A percentile compares a stretch with the other conserved stretches of the same genome.
Conservation (phyloP, 1,139 yeast genomes). For the Pichia sp. region DNA sequence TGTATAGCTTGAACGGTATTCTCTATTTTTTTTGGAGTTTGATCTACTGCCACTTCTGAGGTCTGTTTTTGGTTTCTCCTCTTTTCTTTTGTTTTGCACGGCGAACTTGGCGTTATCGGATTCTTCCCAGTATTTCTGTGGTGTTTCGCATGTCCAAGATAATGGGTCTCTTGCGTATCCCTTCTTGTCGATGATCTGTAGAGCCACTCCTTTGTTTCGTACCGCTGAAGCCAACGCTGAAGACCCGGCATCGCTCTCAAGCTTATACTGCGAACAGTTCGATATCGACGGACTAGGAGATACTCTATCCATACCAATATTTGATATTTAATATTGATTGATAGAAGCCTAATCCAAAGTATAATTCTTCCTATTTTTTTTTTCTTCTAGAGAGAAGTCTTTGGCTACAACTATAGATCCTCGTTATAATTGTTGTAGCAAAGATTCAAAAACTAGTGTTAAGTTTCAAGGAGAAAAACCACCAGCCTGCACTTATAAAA, state of each 20-base stretch:
- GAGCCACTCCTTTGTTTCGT: constrained; percentile 8
- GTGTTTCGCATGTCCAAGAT: constrained; percentile 4
- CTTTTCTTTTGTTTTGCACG: neutral
- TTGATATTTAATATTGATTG: constrained; percentile 1
- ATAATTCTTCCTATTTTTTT: neutral
- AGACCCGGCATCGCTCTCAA: constrained; percentile 8
- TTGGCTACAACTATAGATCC: neutral
- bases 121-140: neutral
- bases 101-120: neutral
- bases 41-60: neutral
- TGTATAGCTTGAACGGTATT: neutral
- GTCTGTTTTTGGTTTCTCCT: neutral
- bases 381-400: neutral
- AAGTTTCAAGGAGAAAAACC: neutral
- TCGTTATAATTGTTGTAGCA: neutral
- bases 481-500: neutral
- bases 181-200: constrained; percentile 1
- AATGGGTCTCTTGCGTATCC: neutral
- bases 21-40: neutral
- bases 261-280: constrained; percentile 12
- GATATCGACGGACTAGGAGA: constrained; percentile 8
- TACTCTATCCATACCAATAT: constrained; percentile 9
- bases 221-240: constrained; percentile 11
- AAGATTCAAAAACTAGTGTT: neutral
- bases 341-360: neutral